phyloP scores from a whole-genome alignment of 2,329 filamentous ascomycete species.

The Botrytis deweyae region DNA sequence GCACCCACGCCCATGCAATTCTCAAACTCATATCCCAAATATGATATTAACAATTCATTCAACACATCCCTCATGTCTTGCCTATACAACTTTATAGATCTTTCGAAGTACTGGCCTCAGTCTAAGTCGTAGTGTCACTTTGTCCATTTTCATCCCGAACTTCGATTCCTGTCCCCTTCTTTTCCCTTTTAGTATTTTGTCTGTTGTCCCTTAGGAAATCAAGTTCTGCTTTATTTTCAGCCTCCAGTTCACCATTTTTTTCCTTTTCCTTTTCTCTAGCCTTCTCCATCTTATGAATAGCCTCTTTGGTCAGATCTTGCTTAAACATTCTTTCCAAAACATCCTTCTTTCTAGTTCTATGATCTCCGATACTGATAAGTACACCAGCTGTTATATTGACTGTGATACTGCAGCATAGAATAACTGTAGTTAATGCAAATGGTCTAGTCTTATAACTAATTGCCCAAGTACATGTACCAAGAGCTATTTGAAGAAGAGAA shows the following conservation, averaged over 20 bases:
- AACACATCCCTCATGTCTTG: not conserved
- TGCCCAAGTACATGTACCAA: slow-evolving; percentile 76
- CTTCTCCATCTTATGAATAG: slow-evolving; percentile 48
- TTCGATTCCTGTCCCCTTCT: not conserved
- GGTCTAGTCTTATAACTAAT: slow-evolving; percentile 70
- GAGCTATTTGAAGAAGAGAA: slow-evolving; percentile 74
- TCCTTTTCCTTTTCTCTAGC: slow-evolving; percentile 33
- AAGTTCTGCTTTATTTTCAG: not conserved
- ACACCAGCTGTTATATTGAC: slow-evolving; percentile 77
- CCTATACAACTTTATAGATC: too few relatives aligned
- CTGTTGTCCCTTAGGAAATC: not conserved
- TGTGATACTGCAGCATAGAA: slow-evolving; percentile 75
- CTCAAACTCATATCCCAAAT: not conserved
- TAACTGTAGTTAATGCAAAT: slow-evolving; percentile 73
- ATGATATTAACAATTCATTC: not conserved
- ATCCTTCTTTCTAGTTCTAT: slow-evolving; percentile 79
- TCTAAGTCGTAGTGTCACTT: not conserved
- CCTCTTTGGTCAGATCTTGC: slow-evolving; percentile 70
- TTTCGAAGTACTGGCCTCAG: not conserved
- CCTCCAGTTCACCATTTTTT: slow-evolving; percentile 4
- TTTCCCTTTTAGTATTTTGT: not conserved
- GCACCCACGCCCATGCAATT: slow-evolving; percentile 2
- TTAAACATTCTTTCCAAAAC: slow-evolving; percentile 74
- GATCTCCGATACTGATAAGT: slow-evolving; percentile 73
- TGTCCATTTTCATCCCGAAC: not conserved